These are phyloP conservation scores for Anaeramoeba flamelloides DNA, from an alignment of 78 protist genomes.

Conservation along the genomic window DNA sequence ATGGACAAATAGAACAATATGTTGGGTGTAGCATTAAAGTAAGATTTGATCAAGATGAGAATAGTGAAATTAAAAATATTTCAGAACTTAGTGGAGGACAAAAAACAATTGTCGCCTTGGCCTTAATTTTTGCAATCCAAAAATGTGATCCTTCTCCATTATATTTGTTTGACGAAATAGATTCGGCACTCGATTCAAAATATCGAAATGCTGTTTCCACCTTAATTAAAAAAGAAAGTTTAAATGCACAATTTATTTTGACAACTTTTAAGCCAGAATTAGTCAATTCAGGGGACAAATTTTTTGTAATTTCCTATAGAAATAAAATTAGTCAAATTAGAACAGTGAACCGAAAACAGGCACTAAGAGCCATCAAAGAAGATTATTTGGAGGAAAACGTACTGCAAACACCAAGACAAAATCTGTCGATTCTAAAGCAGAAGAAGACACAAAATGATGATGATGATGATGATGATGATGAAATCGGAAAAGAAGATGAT, in stretches of 20 bases:
- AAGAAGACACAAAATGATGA: no score
- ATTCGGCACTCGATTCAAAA: conserved; percentile 79
- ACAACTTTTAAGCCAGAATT: conserved; percentile 57
- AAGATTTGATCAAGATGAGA: background rate
- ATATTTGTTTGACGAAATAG: conserved; percentile 96
- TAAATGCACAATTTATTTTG: conserved; percentile 45
- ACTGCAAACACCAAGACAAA: no score
- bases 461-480: no score
- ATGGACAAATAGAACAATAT: background rate
- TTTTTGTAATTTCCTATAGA: conserved; percentile 24
- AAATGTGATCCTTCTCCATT: conserved; percentile 95
- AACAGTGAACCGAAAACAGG: background rate
- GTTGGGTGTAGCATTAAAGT: background rate
- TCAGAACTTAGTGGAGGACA: conserved; percentile 77
- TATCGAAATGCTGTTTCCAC: conserved; percentile 65
- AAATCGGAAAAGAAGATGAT: no score
- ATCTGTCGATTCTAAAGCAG: no score
- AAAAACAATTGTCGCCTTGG: conserved; percentile 87
- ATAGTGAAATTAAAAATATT: conserved; percentile 8
- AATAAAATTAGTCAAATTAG: conserved; percentile 9
- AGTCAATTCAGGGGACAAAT: conserved; percentile 36
- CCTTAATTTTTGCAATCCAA: conserved; percentile 93
- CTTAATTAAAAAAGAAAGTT: background rate
- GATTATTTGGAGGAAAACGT: no score
- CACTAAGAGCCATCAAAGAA: no score